Evolutionary conservation across 2,329 filamentous ascomycete genomes (phyloP), one percentile per base, ranked within the genome.

Genomic region (Dothidotthia symphoricarpi): DNA sequence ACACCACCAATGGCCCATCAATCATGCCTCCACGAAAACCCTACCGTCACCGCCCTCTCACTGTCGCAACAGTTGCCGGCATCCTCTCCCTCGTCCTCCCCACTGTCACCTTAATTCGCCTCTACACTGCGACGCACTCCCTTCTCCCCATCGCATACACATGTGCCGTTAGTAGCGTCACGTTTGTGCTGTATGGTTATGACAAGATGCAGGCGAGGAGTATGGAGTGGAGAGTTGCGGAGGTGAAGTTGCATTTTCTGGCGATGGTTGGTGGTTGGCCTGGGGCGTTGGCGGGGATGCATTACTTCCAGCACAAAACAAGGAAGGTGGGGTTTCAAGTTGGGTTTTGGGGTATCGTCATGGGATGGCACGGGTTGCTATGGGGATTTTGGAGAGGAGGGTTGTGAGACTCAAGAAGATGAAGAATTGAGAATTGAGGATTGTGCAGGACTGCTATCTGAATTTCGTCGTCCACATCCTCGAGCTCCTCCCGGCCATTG

Each of bases 21-120:
- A 27, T 3, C 12, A 54, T 54, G 50, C 33, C 50, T 8, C 41
- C 41, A 3, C 44, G 24, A 39, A 31, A 15, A 29, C 52, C 32
- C 16, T 43, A 24, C 17, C 59, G 59, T 10, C 41, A 47, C 30
- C 51, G 58, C 6, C 60, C 61, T 10, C 41, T 58, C 26, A 61
- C 59, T 0, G 5, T 47, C 14, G 53, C 58, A 14, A 62, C 61
- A 7, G 19, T 45, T 6, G 44, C 47, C 5, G 63, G 61, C 9
- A 31, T 47, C 6, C 36, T 39, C 12, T 55, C 59, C 3, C 43
- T 84, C 73, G 16, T 80, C 62, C 35, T 85, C 74, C 39, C 78
- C 72, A 25, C 79, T 71, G 14, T 79, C 73, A 47, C 74, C 67
- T 42, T 77, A 69, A 8, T 74, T 63, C 39, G 66, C 61, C 33